Evolutionary conservation across 1,139 yeast genomes (phyloP).

Genomic region (Sugiyamaella japonica): DNA sequence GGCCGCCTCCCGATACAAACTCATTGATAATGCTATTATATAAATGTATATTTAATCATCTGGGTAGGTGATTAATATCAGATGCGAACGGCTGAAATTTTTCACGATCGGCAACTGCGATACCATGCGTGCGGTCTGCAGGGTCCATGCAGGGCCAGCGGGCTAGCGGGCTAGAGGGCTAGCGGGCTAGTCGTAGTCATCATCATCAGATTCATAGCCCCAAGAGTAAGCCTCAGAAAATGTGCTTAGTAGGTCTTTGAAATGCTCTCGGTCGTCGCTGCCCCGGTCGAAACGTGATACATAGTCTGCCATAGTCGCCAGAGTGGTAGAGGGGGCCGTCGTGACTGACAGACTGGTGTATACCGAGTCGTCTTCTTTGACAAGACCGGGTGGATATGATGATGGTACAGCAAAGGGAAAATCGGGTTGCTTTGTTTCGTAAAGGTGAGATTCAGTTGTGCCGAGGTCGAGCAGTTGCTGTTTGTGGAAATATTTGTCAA

Average conservation of each 20-base stretch:
- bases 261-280: constrained; percentile 60
- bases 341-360: constrained; percentile 49
- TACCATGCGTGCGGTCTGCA: no score
- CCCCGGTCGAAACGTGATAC: constrained; percentile 47
- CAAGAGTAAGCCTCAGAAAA: constrained; percentile 55
- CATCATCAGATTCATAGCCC: constrained; percentile 54
- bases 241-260: constrained; percentile 55
- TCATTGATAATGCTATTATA: constrained; percentile 28
- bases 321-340: constrained; percentile 47
- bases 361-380: constrained; percentile 30
- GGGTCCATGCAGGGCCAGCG: neutral
- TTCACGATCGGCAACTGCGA: constrained; percentile 5
- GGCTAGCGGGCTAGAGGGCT: no score
- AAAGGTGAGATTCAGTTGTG: constrained; percentile 22
- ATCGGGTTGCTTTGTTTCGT: constrained; percentile 15
- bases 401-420: constrained; percentile 25
- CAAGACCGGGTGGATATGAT: constrained; percentile 31
- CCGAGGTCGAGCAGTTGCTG: constrained; percentile 26
- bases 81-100: constrained; percentile 14
- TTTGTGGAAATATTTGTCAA: constrained; percentile 25
- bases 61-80: neutral
- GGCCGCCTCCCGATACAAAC: constrained; percentile 42
- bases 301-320: constrained; percentile 51
- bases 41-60: neutral
- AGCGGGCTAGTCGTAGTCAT: constrained; percentile 12